Base-by-base conservation (phyloP, 345 rosid genomes). In the Eucalyptus grandis region DNA sequence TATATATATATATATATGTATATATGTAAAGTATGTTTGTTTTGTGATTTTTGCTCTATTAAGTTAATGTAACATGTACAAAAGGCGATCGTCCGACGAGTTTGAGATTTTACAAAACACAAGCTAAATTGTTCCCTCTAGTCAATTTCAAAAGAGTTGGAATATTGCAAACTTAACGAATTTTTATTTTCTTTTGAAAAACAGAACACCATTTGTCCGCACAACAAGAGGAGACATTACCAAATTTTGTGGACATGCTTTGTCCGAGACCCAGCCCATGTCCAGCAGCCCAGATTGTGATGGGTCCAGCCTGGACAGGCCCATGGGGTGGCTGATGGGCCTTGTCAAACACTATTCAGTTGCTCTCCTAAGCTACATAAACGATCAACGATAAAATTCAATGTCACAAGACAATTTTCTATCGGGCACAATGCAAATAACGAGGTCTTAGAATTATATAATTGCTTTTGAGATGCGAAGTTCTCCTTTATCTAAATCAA, bases 41-140 rank as follows among this genome's bases (percentile, higher is more conserved):
- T 37, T 37, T 1, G 22, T 19, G 26, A 72, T 37, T 11, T 34
- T 72, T 37, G 24, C 37, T 37, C 27, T 19, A 72, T 72, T 72
- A 21, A 19, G 14, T 72, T 2, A 22, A 37, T 24, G 46, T 11
- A 65, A 65, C 77, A 72, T 10, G 7, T 21, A 9, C 82, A 72
- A 19, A 72, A 4, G 44, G 1, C 0, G 12, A 67, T 67, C 0
- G 7, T 17, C 4, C 1, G 5, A 34, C 1, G 12, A 31, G 40
- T 17, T 72, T 4, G 43, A 19, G 46, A 72, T 72, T 72, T 72
- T 17, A 72, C 40, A 34, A 34, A 72, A 72, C 2, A 72, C 44
- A 9, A 9, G 27, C 26, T 9, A 37, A 37, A 6, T 31, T 67
- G 22, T 31, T 67, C 22, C 1, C 0, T 69, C 43, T 69, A 67